Conservation (phyloP, 129 eudicot species). For the Logfia minima region DNA sequence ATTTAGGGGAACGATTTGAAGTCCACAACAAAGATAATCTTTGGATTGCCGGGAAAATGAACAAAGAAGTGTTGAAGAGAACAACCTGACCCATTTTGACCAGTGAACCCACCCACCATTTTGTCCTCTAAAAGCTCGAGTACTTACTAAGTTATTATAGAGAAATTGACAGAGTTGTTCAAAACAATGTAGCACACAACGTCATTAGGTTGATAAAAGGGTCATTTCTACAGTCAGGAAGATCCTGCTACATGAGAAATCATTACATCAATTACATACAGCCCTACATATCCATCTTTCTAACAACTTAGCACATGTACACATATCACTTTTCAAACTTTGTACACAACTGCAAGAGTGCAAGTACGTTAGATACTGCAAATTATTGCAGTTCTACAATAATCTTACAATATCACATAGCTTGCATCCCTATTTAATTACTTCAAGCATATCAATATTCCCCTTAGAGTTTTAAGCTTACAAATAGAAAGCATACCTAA, state of each 20-base stretch:
- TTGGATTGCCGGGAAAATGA: no score
- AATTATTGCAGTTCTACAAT: no score
- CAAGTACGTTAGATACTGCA: neutral
- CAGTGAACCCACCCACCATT: neutral
- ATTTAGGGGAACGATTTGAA: no score
- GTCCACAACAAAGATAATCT: no score
- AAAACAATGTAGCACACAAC: neutral
- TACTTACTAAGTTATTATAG: neutral
- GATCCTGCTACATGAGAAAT: neutral
- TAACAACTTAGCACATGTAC: neutral
- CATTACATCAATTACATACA: neutral
- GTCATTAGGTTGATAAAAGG: neutral
- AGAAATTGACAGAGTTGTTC: neutral
- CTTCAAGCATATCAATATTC: neutral
- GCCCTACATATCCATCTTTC: neutral
- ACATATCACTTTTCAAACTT: neutral
- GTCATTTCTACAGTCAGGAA: neutral
- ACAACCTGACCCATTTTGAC: neutral
- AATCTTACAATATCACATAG: neutral
- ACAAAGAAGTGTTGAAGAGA: neutral
- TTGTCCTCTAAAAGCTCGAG: neutral
- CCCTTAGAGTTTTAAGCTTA: neutral
- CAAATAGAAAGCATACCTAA: neutral
- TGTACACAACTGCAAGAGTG: neutral
- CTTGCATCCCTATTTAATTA: neutral